Base-by-base conservation (phyloP, 2,329 filamentous ascomycete genomes). In the Exophiala spinifera region DNA sequence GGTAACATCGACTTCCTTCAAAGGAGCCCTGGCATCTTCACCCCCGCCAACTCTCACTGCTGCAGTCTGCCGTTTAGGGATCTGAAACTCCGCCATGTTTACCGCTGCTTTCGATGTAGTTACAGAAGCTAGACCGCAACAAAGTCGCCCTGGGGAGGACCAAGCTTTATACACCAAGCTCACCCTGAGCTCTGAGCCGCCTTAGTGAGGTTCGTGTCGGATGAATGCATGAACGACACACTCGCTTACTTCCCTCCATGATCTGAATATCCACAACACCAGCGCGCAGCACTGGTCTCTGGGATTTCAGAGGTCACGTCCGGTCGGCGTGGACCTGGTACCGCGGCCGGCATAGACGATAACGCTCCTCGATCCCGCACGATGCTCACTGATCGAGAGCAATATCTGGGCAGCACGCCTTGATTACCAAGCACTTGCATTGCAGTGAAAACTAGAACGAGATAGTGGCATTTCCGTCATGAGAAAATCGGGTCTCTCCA, bases 1-100 rank as follows among this genome's bases (percentile, higher is more conserved):
- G 58, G 78, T 79, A 46, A 95, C 90, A 63, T 88, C 85, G 66
- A 96, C 91, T 74, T 71, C 62, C 51, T 71, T 71, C 6, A 54
- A 25, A 2, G 55, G 51, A 4, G 55, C 51, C 13, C 17, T 55
- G n/a, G 51, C 55, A 19, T 53, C 21, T 20, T 49, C 37, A 15
- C 55, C 55, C 3, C 31, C 25, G 10, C 55, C 55, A 19, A 51
- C 37, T 20, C 55, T 37, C 23, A 58, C 53, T 17, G 55, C 55
- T 19, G 55, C 55, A 3, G 13, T 13, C 33, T 57, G 55, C 14
- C 34, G 15, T 19, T 50, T 50, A n/a, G 55, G 55, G 20, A 57
- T 46, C 4, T n/a, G 14, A 19, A 17, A 8, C 3, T 25, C 14
- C 14, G 44, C 7, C 25, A 46, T 46, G 8, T 46, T 33, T 23